A percentile compares a stretch with the other conserved stretches of the same genome.
Conservation (phyloP, 768 basidiomycete species). For the Amanita jacksonii region DNA sequence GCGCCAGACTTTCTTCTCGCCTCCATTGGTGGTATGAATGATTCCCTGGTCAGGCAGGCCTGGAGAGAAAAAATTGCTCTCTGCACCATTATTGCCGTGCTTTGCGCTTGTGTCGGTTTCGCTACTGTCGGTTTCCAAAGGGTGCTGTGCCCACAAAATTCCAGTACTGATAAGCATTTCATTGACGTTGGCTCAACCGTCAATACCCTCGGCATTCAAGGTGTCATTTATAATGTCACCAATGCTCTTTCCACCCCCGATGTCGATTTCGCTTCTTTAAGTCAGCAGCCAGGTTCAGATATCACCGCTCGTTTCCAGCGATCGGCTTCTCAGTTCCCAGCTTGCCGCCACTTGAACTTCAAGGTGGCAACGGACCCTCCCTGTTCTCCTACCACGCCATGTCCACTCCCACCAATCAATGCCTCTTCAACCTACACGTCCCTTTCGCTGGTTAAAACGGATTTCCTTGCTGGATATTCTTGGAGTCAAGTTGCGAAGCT, state of each 20-base stretch:
- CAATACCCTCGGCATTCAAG: conserved; percentile 69
- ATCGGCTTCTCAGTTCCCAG: conserved; percentile 48
- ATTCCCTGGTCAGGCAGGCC: conserved; percentile 71
- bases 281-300: conserved; percentile 67
- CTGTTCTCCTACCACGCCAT: conserved; percentile 51
- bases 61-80: conserved; percentile 98
- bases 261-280: conserved; percentile 52
- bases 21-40: conserved; percentile 71
- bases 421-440: conserved; percentile 42
- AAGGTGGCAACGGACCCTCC: conserved; percentile 67
- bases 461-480: conserved; percentile 71
- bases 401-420: conserved; percentile 58
- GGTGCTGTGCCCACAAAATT: conserved; percentile 72
- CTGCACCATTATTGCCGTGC: conserved; percentile 72
- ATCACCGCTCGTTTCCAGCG: conserved; percentile 83
- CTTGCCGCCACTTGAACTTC: conserved; percentile 55
- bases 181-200: conserved; percentile 43
- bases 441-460: conserved; percentile 61
- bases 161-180: conserved; percentile 34
- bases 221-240: conserved; percentile 68
- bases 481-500: conserved; percentile 82
- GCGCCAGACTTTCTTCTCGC: conserved; percentile 72
- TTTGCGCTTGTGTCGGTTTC: conserved; percentile 82
- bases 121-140: conserved; percentile 90
- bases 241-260: conserved; percentile 35